Evolutionary conservation across 2,329 filamentous ascomycete species (phyloP), one percentile per base, ranked within the genome.

Genomic region (Dryadomyces quercivorus): DNA sequence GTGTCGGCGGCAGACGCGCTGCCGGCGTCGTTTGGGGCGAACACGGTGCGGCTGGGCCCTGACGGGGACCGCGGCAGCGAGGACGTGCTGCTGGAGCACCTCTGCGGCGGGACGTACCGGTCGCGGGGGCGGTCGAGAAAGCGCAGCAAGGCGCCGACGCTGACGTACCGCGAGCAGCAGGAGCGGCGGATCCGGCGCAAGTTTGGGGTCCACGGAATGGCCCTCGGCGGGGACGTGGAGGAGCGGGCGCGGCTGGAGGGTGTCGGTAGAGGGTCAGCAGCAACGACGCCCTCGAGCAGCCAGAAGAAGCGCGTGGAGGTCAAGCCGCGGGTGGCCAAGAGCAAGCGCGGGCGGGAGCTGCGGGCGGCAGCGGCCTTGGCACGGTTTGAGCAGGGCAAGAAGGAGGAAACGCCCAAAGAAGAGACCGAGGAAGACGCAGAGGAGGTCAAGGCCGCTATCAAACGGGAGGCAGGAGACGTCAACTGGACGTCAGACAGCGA

Each of bases 81-180:
- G 18, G 58, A 42, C 21, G 42, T 56, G 40, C 69, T 88, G 48
- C 81, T 85, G 0, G 79, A 88, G 63, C 82, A 89, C 65, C 71
- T 93, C 1, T 95, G 89, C 62, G 89, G 89, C 58, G 89, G 89
- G 2, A 90, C 87, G 3, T 95, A 85, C 65, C 74, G 79, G 50
- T 81, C 82, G 1, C 69, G 72, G 31, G 69, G 73, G 0, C 68
- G 70, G 34, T 68, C 2, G 15, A 12, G 3, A 18, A 59, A 59
- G 49, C 73, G 79, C 55, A 84, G 80, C 64, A 72, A 77, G 61
- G 70, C 74, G 31, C 48, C 48, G 13, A 69, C 72, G 47, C 61
- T 84, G 34, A 81, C 76, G 6, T 88, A 88, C 66, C 81, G 84
- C 48, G 86, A 92, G 68, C 76, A 78, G 62, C 84, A 89, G 65